These are phyloP conservation scores for Thelonectria rubi DNA, from an alignment of 2,329 filamentous ascomycete species.

Conservation along the genomic window DNA sequence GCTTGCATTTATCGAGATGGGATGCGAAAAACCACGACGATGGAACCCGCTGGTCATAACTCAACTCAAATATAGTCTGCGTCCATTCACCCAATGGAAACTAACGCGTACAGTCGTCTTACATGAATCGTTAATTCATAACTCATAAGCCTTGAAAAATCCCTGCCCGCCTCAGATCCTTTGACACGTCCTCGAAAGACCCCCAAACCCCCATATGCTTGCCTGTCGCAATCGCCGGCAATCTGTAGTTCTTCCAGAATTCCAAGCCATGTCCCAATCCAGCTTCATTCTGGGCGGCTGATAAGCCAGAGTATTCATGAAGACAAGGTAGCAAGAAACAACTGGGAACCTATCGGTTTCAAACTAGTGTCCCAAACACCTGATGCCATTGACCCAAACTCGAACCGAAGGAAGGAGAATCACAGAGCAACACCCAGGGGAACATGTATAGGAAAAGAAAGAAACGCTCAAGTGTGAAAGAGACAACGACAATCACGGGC, in stretches of 20 bases:
- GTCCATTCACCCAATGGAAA: too few species aligned
- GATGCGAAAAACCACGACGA: too few species aligned
- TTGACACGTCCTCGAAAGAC: neutral
- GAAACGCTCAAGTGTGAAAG: neutral
- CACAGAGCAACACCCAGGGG: neutral
- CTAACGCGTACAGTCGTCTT: neutral
- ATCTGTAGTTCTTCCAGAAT: conserved; percentile 11
- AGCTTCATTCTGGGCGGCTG: conserved; percentile 3
- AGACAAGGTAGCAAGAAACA: neutral
- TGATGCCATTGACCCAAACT: neutral
- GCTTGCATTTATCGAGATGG: too few species aligned
- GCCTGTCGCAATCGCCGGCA: neutral
- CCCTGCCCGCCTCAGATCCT: neutral
- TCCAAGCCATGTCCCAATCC: neutral
- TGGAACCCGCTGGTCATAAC: too few species aligned
- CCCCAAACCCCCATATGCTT: neutral
- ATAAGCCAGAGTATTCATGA: neutral
- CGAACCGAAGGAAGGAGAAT: neutral
- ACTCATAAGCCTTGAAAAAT: neutral
- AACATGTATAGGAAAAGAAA: neutral
- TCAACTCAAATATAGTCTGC: too few species aligned
- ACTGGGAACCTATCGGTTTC: neutral
- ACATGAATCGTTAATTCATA: neutral
- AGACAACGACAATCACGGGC: neutral
- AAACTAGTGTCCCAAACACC: neutral